Percentiles rank a stretch among this genome's conserved stretches.
These are phyloP conservation scores for Nakazawaea pomicola DNA, from an alignment of 805 yeast species.

Conservation along the genomic window DNA sequence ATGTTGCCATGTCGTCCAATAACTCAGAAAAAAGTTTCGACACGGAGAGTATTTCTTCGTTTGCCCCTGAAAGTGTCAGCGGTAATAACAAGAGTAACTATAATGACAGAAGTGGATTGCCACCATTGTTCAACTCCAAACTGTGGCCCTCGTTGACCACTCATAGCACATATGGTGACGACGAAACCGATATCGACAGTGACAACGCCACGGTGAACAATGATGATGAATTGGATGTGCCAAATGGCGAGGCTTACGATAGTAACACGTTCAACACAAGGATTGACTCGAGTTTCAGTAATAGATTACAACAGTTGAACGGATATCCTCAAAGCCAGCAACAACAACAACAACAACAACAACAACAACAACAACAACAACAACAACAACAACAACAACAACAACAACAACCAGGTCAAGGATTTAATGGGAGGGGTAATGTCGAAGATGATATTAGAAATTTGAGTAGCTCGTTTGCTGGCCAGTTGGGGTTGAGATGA, in stretches of 20 bases:
- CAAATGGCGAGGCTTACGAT: too few relatives aligned
- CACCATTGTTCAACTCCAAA: conserved; percentile 20
- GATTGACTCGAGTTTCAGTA: conserved; percentile 26
- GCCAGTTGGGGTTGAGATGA: conserved; percentile 22
- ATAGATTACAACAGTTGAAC: conserved; percentile 20
- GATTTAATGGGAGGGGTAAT: conserved; percentile 10
- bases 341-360: too few relatives aligned
- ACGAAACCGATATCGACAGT: background rate
- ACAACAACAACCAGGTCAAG: too few relatives aligned
- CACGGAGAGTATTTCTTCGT: conserved; percentile 34
- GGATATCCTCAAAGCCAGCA: too few relatives aligned
- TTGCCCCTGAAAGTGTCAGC: conserved; percentile 22
- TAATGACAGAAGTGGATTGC: conserved; percentile 1
- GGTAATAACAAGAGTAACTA: conserved; percentile 15
- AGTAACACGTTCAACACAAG: too few relatives aligned
- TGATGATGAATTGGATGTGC: conserved; percentile 2
- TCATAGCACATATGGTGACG: conserved; percentile 4
- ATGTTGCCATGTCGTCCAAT: conserved; percentile 13
- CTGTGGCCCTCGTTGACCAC: conserved; percentile 15
- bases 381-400: too few relatives aligned
- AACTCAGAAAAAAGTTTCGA: conserved; percentile 27
- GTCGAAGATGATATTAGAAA: conserved; percentile 32
- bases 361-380: too few relatives aligned
- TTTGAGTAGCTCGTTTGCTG: conserved; percentile 35
- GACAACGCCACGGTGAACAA: conserved; percentile 1